Evolutionary conservation across 345 rosid species (phyloP), one percentile per base, ranked within the genome.

Genomic region (Salix koriyanagi): DNA sequence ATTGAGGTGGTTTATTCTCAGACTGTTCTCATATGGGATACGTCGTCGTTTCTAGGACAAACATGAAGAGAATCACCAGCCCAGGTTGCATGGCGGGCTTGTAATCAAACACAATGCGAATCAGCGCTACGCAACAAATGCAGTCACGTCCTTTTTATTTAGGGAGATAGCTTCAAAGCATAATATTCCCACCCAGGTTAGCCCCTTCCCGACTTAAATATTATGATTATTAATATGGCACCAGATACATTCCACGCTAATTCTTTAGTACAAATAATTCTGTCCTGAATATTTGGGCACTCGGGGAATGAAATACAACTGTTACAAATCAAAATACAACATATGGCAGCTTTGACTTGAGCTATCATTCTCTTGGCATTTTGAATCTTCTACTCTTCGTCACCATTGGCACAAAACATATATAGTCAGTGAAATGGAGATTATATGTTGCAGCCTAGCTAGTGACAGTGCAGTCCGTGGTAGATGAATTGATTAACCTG

Each of bases 31-130:
- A 80, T 73, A 25, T 67, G 76, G 42, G 30, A 16, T 6, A 62
- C 72, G 72, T 48, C 70, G 30, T 41, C 70, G 34, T 41, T 77
- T 82, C 65, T 79, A 93, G 99, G 99, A 96, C 77, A 94, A 92
- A 81, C 99, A 96, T 65, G 99, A 96, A 74, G 99, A 96, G 2
- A 93, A 91, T 79, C 98, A 96, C 83, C 99, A 92, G 82, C 98
- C 98, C 7, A 92, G 86, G 88, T 79, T 94, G 91, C 99, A 96
- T 7, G 90, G 97, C n/a, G 99, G 99, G n/a, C 97, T 96, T 25
- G 99, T 96, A 48, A 89, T 96, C 76, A 96, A 96, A 85, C 90
- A 91, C 89, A 96, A 96, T 67, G 99, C 97, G 46, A 96, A 96
- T 77, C 99, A 94, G 75, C 97, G 94, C 23, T 96, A 96, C 61